Evolutionary conservation across 1,284 basidiomycete genomes (phyloP).

Genomic region (Trametes hirsuta): DNA sequence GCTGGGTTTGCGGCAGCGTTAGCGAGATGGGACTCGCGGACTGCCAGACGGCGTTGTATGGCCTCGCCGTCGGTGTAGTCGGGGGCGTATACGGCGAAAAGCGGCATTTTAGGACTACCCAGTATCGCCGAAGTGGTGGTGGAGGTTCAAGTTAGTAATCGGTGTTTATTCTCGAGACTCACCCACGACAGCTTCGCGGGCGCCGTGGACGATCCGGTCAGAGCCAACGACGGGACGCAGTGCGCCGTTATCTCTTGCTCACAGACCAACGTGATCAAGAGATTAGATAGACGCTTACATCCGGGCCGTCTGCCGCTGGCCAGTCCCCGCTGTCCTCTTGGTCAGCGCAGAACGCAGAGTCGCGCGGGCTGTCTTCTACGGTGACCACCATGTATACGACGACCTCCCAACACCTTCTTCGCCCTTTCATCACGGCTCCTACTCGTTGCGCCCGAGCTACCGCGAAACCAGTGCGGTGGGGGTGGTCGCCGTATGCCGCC

Average conservation of each 20-base stretch:
- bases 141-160: background rate
- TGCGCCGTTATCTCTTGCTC: background rate
- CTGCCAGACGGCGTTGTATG: slow-evolving; percentile 32
- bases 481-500: background rate
- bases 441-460: slow-evolving; percentile 1
- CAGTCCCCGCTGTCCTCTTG: slow-evolving; percentile 7
- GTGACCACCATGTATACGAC: slow-evolving; percentile 13
- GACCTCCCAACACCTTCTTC: slow-evolving; percentile 3
- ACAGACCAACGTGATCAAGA: background rate
- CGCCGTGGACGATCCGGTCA: slow-evolving; percentile 4
- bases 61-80: slow-evolving; percentile 38
- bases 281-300: slow-evolving; percentile 16
- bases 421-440: slow-evolving; percentile 9
- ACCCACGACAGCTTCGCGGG: background rate
- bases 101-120: slow-evolving; percentile 13
- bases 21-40: slow-evolving; percentile 35
- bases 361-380: slow-evolving; percentile 1
- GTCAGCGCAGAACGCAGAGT: slow-evolving; percentile 1
- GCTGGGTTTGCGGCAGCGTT: slow-evolving; percentile 23
- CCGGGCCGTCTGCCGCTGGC: background rate
- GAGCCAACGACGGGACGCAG: background rate
- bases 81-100: slow-evolving; percentile 41
- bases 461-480: background rate
- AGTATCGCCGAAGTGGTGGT: background rate
- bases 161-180: background rate